phyloP scores from a whole-genome alignment of 805 yeast species.

The Pichia gijzeniarum region DNA sequence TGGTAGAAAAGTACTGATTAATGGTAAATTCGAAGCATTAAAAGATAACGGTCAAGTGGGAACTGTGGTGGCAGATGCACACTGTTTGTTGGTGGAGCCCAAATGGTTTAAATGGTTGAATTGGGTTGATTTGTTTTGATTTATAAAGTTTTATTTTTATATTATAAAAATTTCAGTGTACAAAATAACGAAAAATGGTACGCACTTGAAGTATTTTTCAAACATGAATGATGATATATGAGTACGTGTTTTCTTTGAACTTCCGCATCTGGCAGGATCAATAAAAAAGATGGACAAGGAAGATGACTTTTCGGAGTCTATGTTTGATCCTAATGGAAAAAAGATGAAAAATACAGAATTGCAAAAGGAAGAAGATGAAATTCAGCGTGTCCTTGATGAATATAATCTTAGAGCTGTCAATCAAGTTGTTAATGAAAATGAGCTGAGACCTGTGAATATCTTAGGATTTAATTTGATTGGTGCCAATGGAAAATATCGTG shows the following conservation, averaged over 20 bases:
- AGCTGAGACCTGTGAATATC: slow-evolving; percentile 37
- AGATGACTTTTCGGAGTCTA: slow-evolving; percentile 2
- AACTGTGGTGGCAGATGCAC: slow-evolving; percentile 44
- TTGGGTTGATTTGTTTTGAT: slow-evolving; percentile 35
- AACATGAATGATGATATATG: too few species aligned
- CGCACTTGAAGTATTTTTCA: too few species aligned
- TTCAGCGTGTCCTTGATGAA: slow-evolving; percentile 7
- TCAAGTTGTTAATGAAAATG: slow-evolving; percentile 24
- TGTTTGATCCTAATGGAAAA: slow-evolving; percentile 2
- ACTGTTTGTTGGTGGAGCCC: slow-evolving; percentile 77
- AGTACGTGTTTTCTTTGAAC: too few species aligned
- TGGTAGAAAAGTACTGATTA: slow-evolving; percentile 78
- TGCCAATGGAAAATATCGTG: slow-evolving; percentile 37
- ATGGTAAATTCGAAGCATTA: slow-evolving; percentile 37
- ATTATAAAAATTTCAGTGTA: too few species aligned
- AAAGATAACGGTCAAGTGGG: slow-evolving; percentile 7
- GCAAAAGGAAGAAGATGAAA: slow-evolving; percentile 4
- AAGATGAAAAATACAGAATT: background rate
- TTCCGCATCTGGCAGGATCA: too few species aligned
- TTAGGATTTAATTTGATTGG: slow-evolving; percentile 43
- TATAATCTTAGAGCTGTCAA: slow-evolving; percentile 11
- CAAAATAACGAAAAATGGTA: too few species aligned
- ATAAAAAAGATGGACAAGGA: background rate
- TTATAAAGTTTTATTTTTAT: background rate
- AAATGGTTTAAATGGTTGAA: slow-evolving; percentile 72